Conservation (phyloP, 2,329 filamentous ascomycete genomes). For the Verticillium longisporum region DNA sequence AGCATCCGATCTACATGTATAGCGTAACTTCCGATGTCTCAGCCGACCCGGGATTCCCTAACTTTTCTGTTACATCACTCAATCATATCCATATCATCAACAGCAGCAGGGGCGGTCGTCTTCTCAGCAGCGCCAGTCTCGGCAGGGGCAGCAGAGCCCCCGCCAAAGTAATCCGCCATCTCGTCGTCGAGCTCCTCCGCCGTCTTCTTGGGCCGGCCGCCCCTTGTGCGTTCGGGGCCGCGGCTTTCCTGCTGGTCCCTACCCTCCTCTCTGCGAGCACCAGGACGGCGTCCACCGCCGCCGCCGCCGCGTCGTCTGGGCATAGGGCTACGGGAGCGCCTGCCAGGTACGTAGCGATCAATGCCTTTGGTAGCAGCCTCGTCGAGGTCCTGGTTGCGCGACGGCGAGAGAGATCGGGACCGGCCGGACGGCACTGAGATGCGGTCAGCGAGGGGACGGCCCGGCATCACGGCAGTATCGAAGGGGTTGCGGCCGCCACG, state of each 20-base stretch:
- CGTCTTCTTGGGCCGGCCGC: conserved; percentile 69
- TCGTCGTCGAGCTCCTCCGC: conserved; percentile 91
- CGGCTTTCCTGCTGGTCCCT: conserved; percentile 26
- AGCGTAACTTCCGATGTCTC: background rate
- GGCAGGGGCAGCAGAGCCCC: conserved; percentile 27
- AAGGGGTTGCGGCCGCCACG: conserved; percentile 43
- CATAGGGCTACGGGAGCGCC: conserved; percentile 51
- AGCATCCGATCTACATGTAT: background rate
- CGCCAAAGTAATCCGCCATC: conserved; percentile 88
- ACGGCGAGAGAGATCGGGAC: conserved; percentile 56
- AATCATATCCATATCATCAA: conserved; percentile 66
- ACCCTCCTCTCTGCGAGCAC: conserved; percentile 37
- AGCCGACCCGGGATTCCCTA: background rate
- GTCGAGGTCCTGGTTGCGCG: conserved; percentile 40
- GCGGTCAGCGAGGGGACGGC: conserved; percentile 53
- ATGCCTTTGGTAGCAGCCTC: conserved; percentile 60
- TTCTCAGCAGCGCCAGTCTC: conserved; percentile 13
- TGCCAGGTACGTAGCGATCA: conserved; percentile 71
- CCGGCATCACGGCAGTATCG: conserved; percentile 46
- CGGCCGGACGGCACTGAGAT: conserved; percentile 49
- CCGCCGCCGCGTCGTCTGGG: conserved; percentile 40
- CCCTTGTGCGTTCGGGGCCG: conserved; percentile 27
- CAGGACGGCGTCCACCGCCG: conserved; percentile 42
- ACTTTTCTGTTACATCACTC: conserved; percentile 34
- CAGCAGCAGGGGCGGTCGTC: conserved; percentile 17